Conservation (phyloP, 2,329 filamentous ascomycete genomes). For the Zarea fungicola region DNA sequence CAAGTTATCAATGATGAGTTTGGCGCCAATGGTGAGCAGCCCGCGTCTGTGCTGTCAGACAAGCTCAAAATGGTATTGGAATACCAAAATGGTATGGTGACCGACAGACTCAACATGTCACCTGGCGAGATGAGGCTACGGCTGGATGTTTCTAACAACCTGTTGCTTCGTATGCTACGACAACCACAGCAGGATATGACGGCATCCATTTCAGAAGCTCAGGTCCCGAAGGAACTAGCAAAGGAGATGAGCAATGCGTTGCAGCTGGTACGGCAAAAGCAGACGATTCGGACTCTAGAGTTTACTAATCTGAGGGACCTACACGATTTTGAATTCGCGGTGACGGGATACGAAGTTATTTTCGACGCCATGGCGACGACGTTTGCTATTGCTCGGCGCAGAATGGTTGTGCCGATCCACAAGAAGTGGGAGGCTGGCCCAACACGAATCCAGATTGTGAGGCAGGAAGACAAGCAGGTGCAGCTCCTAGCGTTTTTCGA, state of each 20-base stretch:
- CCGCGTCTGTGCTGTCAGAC: constrained; percentile 70
- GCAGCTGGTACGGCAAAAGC: constrained; percentile 48
- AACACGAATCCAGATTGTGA: constrained; percentile 73
- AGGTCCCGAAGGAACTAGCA: constrained; percentile 56
- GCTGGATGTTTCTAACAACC: constrained; percentile 57
- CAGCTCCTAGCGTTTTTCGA: constrained; percentile 85
- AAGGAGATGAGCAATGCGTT: constrained; percentile 61
- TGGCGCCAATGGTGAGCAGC: constrained; percentile 51
- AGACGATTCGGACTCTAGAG: constrained; percentile 67
- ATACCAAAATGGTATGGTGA: constrained; percentile 70
- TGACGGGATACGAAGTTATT: constrained; percentile 74
- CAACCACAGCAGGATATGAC: constrained; percentile 73
- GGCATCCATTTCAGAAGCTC: constrained; percentile 65
- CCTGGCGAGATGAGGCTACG: constrained; percentile 67
- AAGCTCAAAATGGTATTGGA: constrained; percentile 70
- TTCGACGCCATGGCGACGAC: constrained; percentile 67
- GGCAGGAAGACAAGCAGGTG: constrained; percentile 63
- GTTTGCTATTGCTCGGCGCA: constrained; percentile 75
- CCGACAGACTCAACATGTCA: constrained; percentile 76
- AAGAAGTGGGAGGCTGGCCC: constrained; percentile 88
- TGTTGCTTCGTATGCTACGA: constrained; percentile 62
- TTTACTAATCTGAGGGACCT: constrained; percentile 64
- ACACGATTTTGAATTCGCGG: constrained; percentile 70
- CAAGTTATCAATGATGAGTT: constrained; percentile 69
- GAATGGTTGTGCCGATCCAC: constrained; percentile 88